A percentile compares a stretch with the other conserved stretches of the same genome.
Conservation (phyloP, 495 filamentous ascomycete genomes). For the Articulospora tetracladia region DNA sequence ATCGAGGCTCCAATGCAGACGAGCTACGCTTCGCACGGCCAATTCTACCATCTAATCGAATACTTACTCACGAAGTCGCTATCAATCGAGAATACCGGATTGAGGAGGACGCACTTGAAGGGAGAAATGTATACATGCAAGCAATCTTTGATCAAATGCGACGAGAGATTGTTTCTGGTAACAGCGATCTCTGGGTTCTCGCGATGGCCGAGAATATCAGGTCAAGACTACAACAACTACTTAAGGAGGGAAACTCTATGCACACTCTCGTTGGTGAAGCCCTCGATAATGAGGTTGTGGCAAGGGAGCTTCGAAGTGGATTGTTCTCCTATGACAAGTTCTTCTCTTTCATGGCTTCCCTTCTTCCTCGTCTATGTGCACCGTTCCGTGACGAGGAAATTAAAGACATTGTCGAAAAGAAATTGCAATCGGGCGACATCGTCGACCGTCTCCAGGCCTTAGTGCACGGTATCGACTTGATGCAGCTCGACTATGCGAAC, state of each 20-base stretch:
- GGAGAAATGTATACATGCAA: slow-evolving; percentile 45
- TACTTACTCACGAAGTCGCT: slow-evolving; percentile 85
- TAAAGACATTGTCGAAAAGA: slow-evolving; percentile 70
- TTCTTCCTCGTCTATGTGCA: slow-evolving; percentile 92
- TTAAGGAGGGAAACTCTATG: slow-evolving; percentile 76
- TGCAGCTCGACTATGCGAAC: slow-evolving; percentile 94
- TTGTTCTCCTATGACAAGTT: slow-evolving; percentile 92
- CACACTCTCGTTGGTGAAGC: slow-evolving; percentile 80
- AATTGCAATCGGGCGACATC: slow-evolving; percentile 63
- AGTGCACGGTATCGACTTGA: slow-evolving; percentile 80
- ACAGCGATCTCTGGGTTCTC: slow-evolving; percentile 73
- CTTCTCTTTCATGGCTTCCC: slow-evolving; percentile 81
- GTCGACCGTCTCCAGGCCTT: slow-evolving; percentile 81
- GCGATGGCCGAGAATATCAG: slow-evolving; percentile 82
- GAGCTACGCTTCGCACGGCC: slow-evolving; percentile 27
- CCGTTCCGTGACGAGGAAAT: slow-evolving; percentile 85
- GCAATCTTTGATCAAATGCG: slow-evolving; percentile 78
- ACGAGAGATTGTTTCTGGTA: slow-evolving; percentile 63
- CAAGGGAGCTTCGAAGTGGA: slow-evolving; percentile 71
- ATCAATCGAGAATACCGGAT: slow-evolving; percentile 80
- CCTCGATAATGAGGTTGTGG: slow-evolving; percentile 74
- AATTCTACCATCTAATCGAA: slow-evolving; percentile 76
- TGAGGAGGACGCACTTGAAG: slow-evolving; percentile 45
- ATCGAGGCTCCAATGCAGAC: slow-evolving; percentile 13
- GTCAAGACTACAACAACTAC: slow-evolving; percentile 75